Conservation (phyloP, 176 grass and related monocot species). For the Triticum dicoccoides region DNA sequence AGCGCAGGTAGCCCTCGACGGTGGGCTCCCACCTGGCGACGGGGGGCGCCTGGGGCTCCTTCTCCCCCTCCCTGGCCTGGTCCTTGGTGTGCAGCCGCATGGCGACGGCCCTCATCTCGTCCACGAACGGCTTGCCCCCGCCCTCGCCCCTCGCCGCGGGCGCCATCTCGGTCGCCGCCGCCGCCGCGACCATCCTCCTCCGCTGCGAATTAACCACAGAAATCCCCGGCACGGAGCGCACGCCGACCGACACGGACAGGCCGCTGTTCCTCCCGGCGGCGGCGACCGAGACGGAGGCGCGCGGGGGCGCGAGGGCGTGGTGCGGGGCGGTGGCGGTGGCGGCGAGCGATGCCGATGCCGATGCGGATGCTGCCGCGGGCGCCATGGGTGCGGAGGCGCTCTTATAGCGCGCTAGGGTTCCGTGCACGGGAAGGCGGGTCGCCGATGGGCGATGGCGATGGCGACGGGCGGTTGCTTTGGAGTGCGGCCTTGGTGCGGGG, state of each 20-base stretch:
- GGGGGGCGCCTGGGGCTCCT: conserved; percentile 69
- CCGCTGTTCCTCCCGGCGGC: background rate
- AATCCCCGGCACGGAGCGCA: background rate
- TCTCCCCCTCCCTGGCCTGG: conserved; percentile 81
- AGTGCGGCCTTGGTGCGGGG: conserved; percentile 30
- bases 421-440: conserved; percentile 19
- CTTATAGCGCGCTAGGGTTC: conserved; percentile 34
- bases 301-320: conserved; percentile 1
- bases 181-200: conserved; percentile 35
- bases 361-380: background rate
- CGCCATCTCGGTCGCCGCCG: conserved; percentile 48
- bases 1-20: conserved; percentile 67
- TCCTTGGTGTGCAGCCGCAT: conserved; percentile 93
- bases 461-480: conserved; percentile 27
- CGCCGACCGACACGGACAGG: background rate
- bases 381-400: conserved; percentile 11
- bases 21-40: conserved; percentile 76
- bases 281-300: background rate
- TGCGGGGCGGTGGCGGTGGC: background rate
- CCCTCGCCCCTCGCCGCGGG: conserved; percentile 35
- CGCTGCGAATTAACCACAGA: background rate
- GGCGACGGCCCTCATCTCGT: conserved; percentile 89
- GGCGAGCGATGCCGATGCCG: conserved; percentile 20
- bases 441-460: conserved; percentile 22
- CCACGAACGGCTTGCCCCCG: conserved; percentile 62